Conservation (phyloP, 2,329 filamentous ascomycete genomes). For the Shiraia bambusicola region DNA sequence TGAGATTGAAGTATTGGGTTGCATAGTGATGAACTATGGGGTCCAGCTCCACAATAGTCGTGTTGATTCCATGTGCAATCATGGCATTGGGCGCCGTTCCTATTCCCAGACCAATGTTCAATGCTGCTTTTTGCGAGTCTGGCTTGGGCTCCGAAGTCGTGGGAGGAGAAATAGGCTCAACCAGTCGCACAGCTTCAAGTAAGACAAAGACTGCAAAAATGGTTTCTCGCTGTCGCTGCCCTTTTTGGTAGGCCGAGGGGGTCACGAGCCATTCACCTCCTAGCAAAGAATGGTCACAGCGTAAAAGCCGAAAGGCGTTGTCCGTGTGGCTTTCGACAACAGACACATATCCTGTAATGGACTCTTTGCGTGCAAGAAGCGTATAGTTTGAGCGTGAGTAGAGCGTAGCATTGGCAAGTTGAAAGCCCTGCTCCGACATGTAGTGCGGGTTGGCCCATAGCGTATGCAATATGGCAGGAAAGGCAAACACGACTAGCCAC, state of each 20-base stretch:
- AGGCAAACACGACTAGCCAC: conserved; percentile 63
- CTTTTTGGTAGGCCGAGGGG: conserved; percentile 39
- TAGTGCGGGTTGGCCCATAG: conserved; percentile 73
- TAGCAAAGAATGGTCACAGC: conserved; percentile 91
- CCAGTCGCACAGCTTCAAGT: conserved; percentile 84
- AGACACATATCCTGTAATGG: conserved; percentile 87
- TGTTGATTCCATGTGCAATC: conserved; percentile 84
- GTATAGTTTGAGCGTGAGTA: conserved; percentile 64
- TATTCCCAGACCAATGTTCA: conserved; percentile 89
- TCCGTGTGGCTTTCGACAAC: conserved; percentile 72
- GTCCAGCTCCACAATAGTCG: conserved; percentile 93
- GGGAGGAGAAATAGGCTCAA: conserved; percentile 51
- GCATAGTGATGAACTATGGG: conserved; percentile 85
- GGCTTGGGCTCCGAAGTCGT: conserved; percentile 40
- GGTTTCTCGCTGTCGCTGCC: conserved; percentile 68
- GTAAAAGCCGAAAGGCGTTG: conserved; percentile 74
- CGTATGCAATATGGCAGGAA: conserved; percentile 74
- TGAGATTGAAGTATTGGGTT: conserved; percentile 77
- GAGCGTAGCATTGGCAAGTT: conserved; percentile 67
- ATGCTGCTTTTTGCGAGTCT: conserved; percentile 71
- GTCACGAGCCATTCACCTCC: conserved; percentile 85
- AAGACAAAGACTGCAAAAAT: conserved; percentile 97
- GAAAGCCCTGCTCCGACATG: conserved; percentile 60
- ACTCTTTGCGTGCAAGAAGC: conserved; percentile 79
- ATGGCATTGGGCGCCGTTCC: conserved; percentile 88